A percentile compares a stretch with the other conserved stretches of the same genome.
phyloP scores from a whole-genome alignment of 2,329 filamentous ascomycete genomes.

The Aspergillus neoniger region DNA sequence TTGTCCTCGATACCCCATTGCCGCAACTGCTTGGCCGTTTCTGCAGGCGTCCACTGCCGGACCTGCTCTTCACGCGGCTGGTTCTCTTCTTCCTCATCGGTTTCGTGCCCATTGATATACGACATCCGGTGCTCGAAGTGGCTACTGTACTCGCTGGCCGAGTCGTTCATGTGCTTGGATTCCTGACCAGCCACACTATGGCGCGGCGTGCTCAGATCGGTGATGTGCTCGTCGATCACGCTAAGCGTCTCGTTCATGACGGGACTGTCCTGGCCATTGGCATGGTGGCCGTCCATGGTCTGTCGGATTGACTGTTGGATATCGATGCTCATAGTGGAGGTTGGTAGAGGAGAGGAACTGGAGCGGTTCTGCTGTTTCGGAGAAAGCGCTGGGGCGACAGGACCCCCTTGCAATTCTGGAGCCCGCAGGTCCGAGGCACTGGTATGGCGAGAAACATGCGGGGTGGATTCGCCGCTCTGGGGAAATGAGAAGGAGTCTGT shows the following conservation, averaged over 20 bases:
- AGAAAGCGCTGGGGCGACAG: conserved; percentile 20
- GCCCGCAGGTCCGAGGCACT: conserved; percentile 35
- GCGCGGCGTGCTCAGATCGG: conserved; percentile 70
- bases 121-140: conserved; percentile 75
- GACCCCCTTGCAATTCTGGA: conserved; percentile 21
- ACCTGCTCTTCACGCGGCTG: conserved; percentile 74
- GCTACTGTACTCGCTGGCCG: conserved; percentile 86
- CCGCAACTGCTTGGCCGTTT: conserved; percentile 88
- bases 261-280: conserved; percentile 62
- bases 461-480: conserved; percentile 40
- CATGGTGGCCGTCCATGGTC: conserved; percentile 51
- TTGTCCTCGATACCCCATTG: conserved; percentile 80
- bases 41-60: conserved; percentile 72
- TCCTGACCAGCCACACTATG: conserved; percentile 54
- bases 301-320: conserved; percentile 50
- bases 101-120: conserved; percentile 92
- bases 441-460: conserved; percentile 43
- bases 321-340: conserved; percentile 36
- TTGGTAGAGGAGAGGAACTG: conserved; percentile 40
- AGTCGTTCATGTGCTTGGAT: conserved; percentile 66
- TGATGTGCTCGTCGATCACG: conserved; percentile 96
- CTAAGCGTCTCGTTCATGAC: conserved; percentile 94
- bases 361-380: conserved; percentile 34
- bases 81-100: conserved; percentile 83
- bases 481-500: conserved; percentile 27